Evolutionary conservation across 768 basidiomycete genomes (phyloP).

Genomic region (Nevesoporus exiguus): DNA sequence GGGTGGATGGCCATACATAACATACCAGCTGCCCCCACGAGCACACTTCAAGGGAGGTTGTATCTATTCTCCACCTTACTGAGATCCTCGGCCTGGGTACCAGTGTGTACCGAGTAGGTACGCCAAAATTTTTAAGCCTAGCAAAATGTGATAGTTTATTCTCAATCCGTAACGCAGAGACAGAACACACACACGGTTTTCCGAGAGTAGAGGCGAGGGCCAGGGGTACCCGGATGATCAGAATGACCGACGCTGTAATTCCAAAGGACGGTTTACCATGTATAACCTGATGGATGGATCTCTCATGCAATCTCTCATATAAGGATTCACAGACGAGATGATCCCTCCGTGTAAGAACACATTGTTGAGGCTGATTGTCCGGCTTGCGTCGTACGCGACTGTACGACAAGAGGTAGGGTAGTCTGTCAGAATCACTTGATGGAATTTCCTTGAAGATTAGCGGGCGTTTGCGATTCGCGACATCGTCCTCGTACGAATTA

Average conservation of each 20-base stretch:
- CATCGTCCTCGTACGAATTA: constrained; percentile 1
- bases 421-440: constrained; percentile 1
- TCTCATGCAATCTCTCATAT: constrained; percentile 43
- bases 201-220: constrained; percentile 12
- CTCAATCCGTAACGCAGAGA: not conserved
- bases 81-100: not conserved
- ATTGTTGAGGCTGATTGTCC: not conserved
- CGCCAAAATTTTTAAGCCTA: constrained; percentile 35
- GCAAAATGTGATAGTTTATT: not conserved
- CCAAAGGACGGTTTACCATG: constrained; percentile 1
- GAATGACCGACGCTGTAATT: no score
- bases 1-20: constrained; percentile 9
- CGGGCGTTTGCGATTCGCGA: constrained; percentile 31
- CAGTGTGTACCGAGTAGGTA: constrained; percentile 22
- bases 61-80: constrained; percentile 26
- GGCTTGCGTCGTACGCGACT: not conserved
- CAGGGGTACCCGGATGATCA: not conserved
- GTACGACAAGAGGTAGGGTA: not conserved
- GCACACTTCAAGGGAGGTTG: constrained; percentile 30
- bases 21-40: constrained; percentile 34
- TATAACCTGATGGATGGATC: constrained; percentile 9
- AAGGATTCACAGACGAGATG: constrained; percentile 46
- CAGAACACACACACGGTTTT: constrained; percentile 8
- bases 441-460: constrained; percentile 39
- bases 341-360: not conserved